Base-by-base conservation (phyloP, 1,139 yeast genomes). In the Sugiyamaella neomexicana region DNA sequence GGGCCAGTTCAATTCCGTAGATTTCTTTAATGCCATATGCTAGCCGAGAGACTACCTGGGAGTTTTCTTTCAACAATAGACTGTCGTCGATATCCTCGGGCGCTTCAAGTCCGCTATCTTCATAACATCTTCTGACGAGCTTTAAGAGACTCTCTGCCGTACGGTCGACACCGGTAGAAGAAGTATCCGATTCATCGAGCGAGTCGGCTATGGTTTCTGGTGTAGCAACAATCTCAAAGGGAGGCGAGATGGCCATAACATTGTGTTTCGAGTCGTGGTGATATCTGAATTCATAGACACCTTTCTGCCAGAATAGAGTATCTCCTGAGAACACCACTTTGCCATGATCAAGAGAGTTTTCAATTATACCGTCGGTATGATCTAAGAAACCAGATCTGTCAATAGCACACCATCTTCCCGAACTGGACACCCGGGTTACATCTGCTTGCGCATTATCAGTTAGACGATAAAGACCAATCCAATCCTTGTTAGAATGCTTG, bases 381-480 rank as follows among this genome's bases (percentile, higher is more conserved):
- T 64, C 68, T 16, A 65, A 56, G 52, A 63, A 70, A 12, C 69
- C 70, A 6, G 62, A 67, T 1, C 71, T 66, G 45, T 78, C 77
- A 12, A 79, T 69, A 58, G 82, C 83, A 34, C 77, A 67, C 96
- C 96, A 88, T 62, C 87, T 82, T 8, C 89, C 89, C 29, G 80
- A 71, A 12, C 93, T 84, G 12, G 89, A 77, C 20, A 83, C 73
- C 45, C 79, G 73, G 0, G 96, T 87, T 50, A 77, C 79, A 43
- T 78, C 78, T 52, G 83, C 75, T 8, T 87, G 81, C 44, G 76
- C 75, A 17, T 89, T 82, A 60, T 82, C 87, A 20, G 81, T 75
- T 16, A 86, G 78, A 55, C 80, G 81, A 71, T 88, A 89, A 47
- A 88, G 72, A 0, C 95, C 96, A 60, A 88, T 79, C 96, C 96